Evolutionary conservation across 2,329 filamentous ascomycete species (phyloP).

Genomic region (Epichloe sibirici): DNA sequence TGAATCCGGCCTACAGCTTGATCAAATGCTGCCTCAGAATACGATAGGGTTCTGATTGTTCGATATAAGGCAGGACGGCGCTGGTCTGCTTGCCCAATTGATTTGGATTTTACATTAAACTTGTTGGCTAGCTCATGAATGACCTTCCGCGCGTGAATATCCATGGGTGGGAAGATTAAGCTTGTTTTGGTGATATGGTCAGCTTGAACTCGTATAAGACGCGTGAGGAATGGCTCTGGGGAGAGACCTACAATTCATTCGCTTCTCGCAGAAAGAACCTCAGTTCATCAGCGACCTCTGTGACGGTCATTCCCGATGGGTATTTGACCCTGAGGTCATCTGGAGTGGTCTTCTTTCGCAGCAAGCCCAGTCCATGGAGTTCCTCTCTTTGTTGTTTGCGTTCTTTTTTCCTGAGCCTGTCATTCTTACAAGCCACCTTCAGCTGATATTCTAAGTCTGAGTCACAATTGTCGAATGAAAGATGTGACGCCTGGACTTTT

Average conservation of each 20-base stretch:
- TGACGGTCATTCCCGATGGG: constrained; percentile 54
- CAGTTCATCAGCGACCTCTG: constrained; percentile 62
- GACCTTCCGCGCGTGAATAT: constrained; percentile 60
- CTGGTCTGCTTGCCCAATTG: constrained; percentile 57
- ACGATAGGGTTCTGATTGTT: constrained; percentile 52
- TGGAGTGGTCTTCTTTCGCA: constrained; percentile 45
- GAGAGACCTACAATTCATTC: constrained; percentile 44
- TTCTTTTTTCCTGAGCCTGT: constrained; percentile 60
- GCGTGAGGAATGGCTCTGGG: neutral
- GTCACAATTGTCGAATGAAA: constrained; percentile 45
- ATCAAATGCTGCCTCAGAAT: constrained; percentile 44
- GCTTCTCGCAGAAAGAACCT: constrained; percentile 54
- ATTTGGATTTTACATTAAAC: constrained; percentile 75
- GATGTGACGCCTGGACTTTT: constrained; percentile 39
- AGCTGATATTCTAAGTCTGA: constrained; percentile 53
- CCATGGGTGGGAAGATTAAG: constrained; percentile 71
- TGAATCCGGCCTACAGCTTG: constrained; percentile 32
- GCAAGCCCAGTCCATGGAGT: constrained; percentile 50
- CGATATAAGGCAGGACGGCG: constrained; percentile 71
- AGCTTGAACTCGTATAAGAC: neutral
- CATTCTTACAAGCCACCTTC: constrained; percentile 49
- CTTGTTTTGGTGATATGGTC: neutral
- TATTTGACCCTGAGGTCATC: constrained; percentile 60
- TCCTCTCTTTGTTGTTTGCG: constrained; percentile 60
- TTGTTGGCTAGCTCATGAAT: constrained; percentile 68